A percentile compares a stretch with the other conserved stretches of the same genome.
These are phyloP conservation scores for Dioszegia aurantiaca DNA, from an alignment of 768 basidiomycete species.

Conservation along the genomic window DNA sequence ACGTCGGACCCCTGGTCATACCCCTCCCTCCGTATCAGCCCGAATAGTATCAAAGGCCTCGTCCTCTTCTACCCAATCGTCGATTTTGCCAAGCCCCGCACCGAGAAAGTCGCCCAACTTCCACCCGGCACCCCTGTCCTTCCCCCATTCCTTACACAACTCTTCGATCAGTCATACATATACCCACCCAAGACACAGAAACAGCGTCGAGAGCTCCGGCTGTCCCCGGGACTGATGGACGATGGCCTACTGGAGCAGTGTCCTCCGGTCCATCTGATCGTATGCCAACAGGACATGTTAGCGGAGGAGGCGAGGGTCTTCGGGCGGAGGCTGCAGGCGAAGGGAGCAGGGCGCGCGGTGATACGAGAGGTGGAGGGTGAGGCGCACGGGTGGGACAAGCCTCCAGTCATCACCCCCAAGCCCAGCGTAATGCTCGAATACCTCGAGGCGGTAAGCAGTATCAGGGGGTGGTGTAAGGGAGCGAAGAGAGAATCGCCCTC, in stretches of 20 bases:
- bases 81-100: conserved; percentile 27
- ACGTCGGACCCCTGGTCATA: conserved; percentile 13
- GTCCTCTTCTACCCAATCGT: conserved; percentile 31
- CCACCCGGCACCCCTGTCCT: conserved; percentile 20
- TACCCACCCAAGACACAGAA: conserved; percentile 11
- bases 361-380: conserved; percentile 25
- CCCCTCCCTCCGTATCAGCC: background rate
- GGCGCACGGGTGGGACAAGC: conserved; percentile 38
- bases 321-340: conserved; percentile 15
- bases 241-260: conserved; percentile 24
- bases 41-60: conserved; percentile 14
- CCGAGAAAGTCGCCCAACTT: conserved; percentile 13
- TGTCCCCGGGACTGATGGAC: conserved; percentile 28
- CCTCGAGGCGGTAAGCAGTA: conserved; percentile 8
- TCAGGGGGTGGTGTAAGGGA: conserved; percentile 11
- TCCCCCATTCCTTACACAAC: conserved; percentile 20
- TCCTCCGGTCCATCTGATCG: conserved; percentile 25
- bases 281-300: conserved; percentile 38
- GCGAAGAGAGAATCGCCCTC: background rate
- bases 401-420: conserved; percentile 18
- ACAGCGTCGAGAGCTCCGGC: conserved; percentile 17
- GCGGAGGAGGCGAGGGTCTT: conserved; percentile 28
- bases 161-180: conserved; percentile 36
- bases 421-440: conserved; percentile 21
- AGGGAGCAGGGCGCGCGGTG: conserved; percentile 22